Conservation (phyloP, 2,329 filamentous ascomycete species). For the Apiospora phragmitis region DNA sequence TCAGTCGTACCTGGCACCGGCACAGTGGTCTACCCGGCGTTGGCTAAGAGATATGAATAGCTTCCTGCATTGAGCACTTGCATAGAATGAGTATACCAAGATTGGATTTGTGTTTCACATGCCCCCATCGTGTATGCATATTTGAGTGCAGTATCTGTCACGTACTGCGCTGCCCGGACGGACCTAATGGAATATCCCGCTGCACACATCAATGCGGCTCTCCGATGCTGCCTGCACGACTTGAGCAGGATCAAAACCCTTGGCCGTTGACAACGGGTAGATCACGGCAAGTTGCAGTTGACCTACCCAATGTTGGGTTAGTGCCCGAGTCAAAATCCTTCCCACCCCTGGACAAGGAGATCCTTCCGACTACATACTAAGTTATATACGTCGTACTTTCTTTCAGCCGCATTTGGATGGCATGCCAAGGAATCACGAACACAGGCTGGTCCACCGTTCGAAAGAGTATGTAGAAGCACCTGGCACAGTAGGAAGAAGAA, state of each 20-base stretch:
- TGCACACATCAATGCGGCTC: no score
- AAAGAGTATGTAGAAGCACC: neutral
- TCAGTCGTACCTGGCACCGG: neutral
- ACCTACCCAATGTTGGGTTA: neutral
- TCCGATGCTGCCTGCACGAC: neutral
- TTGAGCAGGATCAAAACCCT: neutral
- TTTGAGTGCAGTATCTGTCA: neutral
- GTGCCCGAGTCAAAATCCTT: slow-evolving; percentile 2
- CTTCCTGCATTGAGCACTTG: neutral
- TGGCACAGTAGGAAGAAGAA: neutral
- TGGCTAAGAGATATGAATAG: neutral
- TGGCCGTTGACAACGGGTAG: neutral
- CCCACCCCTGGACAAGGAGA: neutral
- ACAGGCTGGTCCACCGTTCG: neutral
- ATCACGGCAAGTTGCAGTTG: neutral
- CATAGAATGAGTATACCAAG: neutral
- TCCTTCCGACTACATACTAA: no score
- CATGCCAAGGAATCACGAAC: neutral
- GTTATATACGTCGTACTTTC: neutral
- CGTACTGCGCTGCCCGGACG: neutral
- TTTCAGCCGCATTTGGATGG: neutral
- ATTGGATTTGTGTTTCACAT: neutral
- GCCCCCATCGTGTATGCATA: neutral
- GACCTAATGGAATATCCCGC: no score
- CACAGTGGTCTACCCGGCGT: neutral